Evolutionary conservation across 495 filamentous ascomycete genomes (phyloP).

Genomic region (Aspergillus ellipticus): DNA sequence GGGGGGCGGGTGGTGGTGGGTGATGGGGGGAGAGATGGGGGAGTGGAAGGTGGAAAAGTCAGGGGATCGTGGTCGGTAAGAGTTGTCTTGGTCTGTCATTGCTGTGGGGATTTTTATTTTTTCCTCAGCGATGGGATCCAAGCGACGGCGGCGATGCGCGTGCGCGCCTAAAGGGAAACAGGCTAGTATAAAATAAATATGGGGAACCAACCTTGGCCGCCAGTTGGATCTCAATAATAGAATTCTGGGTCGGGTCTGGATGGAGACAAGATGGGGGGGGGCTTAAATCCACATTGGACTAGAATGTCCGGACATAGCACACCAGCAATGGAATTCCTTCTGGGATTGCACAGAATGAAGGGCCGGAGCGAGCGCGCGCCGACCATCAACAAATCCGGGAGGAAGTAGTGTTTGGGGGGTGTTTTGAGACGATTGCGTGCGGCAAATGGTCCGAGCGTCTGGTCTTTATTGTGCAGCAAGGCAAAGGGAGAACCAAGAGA

Average conservation of each 20-base stretch:
- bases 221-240: not conserved
- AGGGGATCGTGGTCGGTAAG: constrained; percentile 43
- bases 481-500: not conserved
- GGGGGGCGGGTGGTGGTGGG: constrained; percentile 25
- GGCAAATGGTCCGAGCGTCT: constrained; percentile 14
- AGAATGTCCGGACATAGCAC: no score
- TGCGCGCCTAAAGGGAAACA: constrained; percentile 5
- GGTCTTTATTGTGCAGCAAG: not conserved
- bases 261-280: not conserved
- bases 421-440: constrained; percentile 14
- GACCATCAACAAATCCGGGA: not conserved
- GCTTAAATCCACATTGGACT: not conserved
- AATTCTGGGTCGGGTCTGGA: not conserved
- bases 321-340: no score
- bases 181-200: constrained; percentile 6
- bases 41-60: constrained; percentile 46
- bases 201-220: constrained; percentile 2
- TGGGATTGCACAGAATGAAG: no score
- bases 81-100: constrained; percentile 43
- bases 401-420: constrained; percentile 2
- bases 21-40: constrained; percentile 30
- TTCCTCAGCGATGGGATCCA: not conserved
- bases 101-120: constrained; percentile 16
- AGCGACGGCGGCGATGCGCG: constrained; percentile 5
- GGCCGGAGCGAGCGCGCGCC: no score